Evolutionary conservation across 2,329 filamentous ascomycete genomes (phyloP).

Genomic region (Fusarium sacchari): DNA sequence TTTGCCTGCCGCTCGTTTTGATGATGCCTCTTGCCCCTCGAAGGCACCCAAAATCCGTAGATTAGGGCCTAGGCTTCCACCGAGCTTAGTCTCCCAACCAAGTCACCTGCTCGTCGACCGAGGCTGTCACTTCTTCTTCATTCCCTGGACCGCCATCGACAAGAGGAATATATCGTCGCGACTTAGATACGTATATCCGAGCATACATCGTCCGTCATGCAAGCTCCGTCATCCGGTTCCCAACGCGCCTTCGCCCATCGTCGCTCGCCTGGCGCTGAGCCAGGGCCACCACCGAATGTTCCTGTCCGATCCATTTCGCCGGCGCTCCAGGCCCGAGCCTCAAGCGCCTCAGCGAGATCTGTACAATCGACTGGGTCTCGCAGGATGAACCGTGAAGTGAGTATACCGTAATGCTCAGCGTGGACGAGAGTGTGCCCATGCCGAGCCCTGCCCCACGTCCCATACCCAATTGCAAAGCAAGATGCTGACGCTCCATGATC

Average conservation of each 20-base stretch:
- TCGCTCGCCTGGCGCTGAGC: constrained; percentile 71
- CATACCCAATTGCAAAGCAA: constrained; percentile 23
- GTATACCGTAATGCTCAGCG: constrained; percentile 20
- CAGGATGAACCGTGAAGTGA: constrained; percentile 49
- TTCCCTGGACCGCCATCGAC: background rate
- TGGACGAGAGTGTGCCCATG: constrained; percentile 28
- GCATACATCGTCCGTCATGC: constrained; percentile 30
- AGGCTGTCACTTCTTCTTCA: constrained; percentile 1
- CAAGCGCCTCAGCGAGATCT: constrained; percentile 74
- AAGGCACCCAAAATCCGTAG: constrained; percentile 37
- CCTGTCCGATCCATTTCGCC: constrained; percentile 70
- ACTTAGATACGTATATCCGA: constrained; percentile 2
- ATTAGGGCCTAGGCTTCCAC: constrained; percentile 26
- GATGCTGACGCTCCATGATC: constrained; percentile 38
- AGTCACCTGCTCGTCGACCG: background rate
- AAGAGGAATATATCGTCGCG: constrained; percentile 6
- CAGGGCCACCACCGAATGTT: constrained; percentile 66
- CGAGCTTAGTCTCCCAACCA: constrained; percentile 8
- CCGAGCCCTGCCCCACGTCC: constrained; percentile 36
- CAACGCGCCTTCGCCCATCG: constrained; percentile 65
- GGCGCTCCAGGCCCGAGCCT: constrained; percentile 69
- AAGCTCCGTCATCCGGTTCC: constrained; percentile 48
- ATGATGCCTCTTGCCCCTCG: constrained; percentile 44
- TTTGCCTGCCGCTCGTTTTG: constrained; percentile 38
- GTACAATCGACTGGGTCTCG: constrained; percentile 51